These are phyloP conservation scores for Incumbomyces delicatus DNA, from an alignment of 2,329 filamentous ascomycete genomes.

Conservation along the genomic window DNA sequence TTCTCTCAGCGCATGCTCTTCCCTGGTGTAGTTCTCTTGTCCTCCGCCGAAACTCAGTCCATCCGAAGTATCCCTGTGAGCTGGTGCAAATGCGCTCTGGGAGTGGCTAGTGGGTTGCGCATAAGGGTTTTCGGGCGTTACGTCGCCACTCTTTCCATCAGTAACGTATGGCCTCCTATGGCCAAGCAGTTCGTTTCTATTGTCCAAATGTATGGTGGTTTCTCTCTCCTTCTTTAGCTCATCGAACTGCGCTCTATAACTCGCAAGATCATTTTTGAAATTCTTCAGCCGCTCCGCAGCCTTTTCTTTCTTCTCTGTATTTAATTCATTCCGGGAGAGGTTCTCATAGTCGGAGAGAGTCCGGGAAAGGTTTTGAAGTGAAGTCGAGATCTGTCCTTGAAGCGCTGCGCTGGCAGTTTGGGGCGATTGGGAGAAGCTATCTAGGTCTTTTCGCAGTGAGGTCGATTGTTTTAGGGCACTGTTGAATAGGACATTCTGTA, in stretches of 20 bases:
- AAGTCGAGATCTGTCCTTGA: conserved; percentile 65
- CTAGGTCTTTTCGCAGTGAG: conserved; percentile 65
- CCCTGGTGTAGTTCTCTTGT: conserved; percentile 53
- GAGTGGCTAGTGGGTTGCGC: conserved; percentile 46
- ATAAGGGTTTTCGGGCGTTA: conserved; percentile 92
- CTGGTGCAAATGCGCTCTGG: conserved; percentile 31
- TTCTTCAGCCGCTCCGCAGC: conserved; percentile 74
- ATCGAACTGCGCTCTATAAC: conserved; percentile 70
- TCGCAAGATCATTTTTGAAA: conserved; percentile 72
- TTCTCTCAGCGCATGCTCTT: conserved; percentile 77
- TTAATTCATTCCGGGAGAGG: conserved; percentile 78
- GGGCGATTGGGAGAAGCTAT: conserved; percentile 53
- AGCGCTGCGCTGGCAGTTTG: conserved; percentile 51
- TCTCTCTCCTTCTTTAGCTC: conserved; percentile 67
- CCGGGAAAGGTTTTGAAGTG: conserved; percentile 71
- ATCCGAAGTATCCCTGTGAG: conserved; percentile 23
- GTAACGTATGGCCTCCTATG: conserved; percentile 63
- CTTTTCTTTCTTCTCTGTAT: conserved; percentile 84
- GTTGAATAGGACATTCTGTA: conserved; percentile 73
- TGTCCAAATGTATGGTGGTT: conserved; percentile 57
- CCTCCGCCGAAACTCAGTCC: conserved; percentile 38
- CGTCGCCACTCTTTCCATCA: conserved; percentile 12
- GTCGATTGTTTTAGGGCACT: conserved; percentile 76
- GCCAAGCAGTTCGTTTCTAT: conserved; percentile 74
- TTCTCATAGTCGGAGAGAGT: conserved; percentile 87